Evolutionary conservation across 2,329 filamentous ascomycete species (phyloP), one percentile per base, ranked within the genome.

Genomic region (Xylariaceae sp.): DNA sequence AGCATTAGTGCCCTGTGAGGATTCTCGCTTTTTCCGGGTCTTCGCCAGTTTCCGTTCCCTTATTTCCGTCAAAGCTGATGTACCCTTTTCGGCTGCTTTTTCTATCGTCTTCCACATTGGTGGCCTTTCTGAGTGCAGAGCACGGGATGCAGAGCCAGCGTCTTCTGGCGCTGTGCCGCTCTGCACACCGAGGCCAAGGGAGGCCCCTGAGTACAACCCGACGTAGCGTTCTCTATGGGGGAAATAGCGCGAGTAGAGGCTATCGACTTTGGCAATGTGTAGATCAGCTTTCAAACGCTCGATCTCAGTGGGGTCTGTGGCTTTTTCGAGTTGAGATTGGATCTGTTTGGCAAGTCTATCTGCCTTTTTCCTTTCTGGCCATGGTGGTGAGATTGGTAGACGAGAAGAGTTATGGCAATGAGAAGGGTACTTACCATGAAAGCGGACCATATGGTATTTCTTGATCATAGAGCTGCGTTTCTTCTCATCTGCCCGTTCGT

Each of bases 361-460:
- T 19, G 85, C 85, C 63, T 88, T 89, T 64, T 87, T 83, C 36
- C 84, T 76, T 52, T 89, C 83, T 86, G 47, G 13, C 37, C 37
- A 30, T 11, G 12, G n/a, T 30, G 16, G 17, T 11, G 17, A 22
- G 15, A 19, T 13, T 17, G 12, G 16, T 19, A 11, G 13, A 26
- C 19, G 11, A 28, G 15, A 29, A 13, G 17, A 11, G 22, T 6
- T 26, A 26, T 11, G 11, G 6, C 22, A 6, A 26, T 11, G 9
- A 8, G 36, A 28, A n/a, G 30, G 13, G n/a, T 4, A 41, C 74
- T 38, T 70, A 86, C 87, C 87, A 64, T 91, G 91, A 61, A 93
- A 93, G 19, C 87, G 73, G 38, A 91, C 79, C 78, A 88, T 90
- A 61, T 91, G 87, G 55, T 89, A 93, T 62, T 83, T 85, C 38